Evolutionary conservation across 192 early-diverging fungal genomes (phyloP).

Genomic region (Geranomyces michiganensis): DNA sequence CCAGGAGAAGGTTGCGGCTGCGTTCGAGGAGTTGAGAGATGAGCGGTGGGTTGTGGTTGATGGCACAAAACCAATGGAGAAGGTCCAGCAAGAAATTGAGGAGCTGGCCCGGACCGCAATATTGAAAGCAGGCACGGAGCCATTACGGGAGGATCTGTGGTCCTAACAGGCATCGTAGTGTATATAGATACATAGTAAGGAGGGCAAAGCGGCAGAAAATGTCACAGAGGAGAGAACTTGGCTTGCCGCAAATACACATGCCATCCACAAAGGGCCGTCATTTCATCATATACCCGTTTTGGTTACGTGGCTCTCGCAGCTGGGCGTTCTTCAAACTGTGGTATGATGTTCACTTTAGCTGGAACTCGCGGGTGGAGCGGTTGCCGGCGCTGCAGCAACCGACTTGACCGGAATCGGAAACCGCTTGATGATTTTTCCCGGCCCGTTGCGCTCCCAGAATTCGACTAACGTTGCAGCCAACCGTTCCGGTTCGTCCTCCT

Average conservation of each 20-base stretch:
- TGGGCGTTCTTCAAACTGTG: too few relatives aligned
- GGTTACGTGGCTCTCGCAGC: too few relatives aligned
- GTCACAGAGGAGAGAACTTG: too few relatives aligned
- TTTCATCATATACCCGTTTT: too few relatives aligned
- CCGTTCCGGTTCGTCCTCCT: conserved; percentile 53
- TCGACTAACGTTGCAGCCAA: conserved; percentile 39
- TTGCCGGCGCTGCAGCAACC: background rate
- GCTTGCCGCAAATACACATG: too few relatives aligned
- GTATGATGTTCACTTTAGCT: too few relatives aligned
- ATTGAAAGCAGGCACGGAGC: conserved; percentile 1
- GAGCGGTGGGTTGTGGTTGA: conserved; percentile 28
- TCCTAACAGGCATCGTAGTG: background rate
- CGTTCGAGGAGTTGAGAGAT: conserved; percentile 65
- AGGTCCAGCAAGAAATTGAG: conserved; percentile 2
- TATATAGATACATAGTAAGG: too few relatives aligned
- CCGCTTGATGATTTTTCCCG: conserved; percentile 37
- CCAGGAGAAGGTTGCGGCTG: conserved; percentile 74
- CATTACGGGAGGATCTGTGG: conserved; percentile 18
- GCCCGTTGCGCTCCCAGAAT: conserved; percentile 47
- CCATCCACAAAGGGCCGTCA: too few relatives aligned
- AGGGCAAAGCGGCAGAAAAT: too few relatives aligned
- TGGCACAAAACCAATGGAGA: conserved; percentile 15
- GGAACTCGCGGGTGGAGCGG: too few relatives aligned
- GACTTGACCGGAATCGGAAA: conserved; percentile 40
- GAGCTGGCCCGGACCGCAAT: background rate